Conservation (phyloP, 495 filamentous ascomycete genomes). For the Neurospora terricola region DNA sequence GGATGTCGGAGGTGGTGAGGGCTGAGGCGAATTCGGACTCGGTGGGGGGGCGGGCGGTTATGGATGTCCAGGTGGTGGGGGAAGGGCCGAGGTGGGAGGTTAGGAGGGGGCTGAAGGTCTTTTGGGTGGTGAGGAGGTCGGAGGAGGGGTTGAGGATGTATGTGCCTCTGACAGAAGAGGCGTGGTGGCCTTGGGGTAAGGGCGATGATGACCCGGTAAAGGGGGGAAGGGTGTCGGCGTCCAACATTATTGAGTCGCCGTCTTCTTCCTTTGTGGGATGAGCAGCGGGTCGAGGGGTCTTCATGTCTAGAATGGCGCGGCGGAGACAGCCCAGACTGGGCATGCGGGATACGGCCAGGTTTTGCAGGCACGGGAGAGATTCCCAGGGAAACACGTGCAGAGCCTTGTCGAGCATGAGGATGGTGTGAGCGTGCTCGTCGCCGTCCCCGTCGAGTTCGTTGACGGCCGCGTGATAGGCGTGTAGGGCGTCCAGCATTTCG, state of each 20-base stretch:
- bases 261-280: background rate
- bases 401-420: constrained; percentile 86
- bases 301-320: constrained; percentile 30
- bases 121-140: constrained; percentile 68
- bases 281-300: background rate
- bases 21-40: constrained; percentile 64
- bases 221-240: background rate
- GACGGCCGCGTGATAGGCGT: constrained; percentile 57
- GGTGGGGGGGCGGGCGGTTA: constrained; percentile 56
- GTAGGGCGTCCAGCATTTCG: constrained; percentile 70
- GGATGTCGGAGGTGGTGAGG: constrained; percentile 51
- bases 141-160: constrained; percentile 79
- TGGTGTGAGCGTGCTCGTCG: constrained; percentile 55
- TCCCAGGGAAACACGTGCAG: constrained; percentile 94
- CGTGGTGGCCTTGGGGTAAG: constrained; percentile 38
- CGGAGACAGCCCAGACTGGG: constrained; percentile 75
- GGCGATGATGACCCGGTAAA: background rate
- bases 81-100: constrained; percentile 45
- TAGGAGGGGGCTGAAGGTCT: constrained; percentile 56
- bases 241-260: background rate
- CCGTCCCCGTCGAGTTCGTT: constrained; percentile 21
- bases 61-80: constrained; percentile 48
- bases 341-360: constrained; percentile 71
- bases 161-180: constrained; percentile 52
- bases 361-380: constrained; percentile 74